Base-by-base conservation (phyloP, 176 grass and related monocot genomes). In the Calamus simplicifolius region DNA sequence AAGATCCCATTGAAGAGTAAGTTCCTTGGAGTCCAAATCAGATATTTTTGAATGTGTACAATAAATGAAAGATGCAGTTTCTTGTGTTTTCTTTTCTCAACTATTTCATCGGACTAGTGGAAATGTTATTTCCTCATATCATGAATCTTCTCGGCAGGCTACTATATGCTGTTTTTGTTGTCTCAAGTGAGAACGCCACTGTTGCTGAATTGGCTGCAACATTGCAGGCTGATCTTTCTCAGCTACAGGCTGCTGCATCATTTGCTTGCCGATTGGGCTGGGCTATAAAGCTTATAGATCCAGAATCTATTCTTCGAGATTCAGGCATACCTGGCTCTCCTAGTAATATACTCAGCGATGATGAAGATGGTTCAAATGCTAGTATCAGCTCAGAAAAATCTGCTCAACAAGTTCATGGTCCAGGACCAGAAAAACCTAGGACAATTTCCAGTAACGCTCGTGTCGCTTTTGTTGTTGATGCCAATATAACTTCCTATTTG, bases 1-100 rank as follows among this genome's bases (percentile, higher is more conserved):
- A 97, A 80, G 87, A 97, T 63, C 93, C 93, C 54, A 97, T 97
- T 67, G 93, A 97, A 80, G 93, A 92, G 93, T 97, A 91, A 88
- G 81, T 70, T 85, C 51, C 3, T 48, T 21, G 13, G 18, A 54
- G 25, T 52, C 29, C 17, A 62, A 23, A 49, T 16, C 6, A 62
- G 58, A 55, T 29, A 56, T 55, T 72, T 10, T 17, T 25, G 8
- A 35, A 25, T 43, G 1, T 52, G 30, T 43, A 30, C 12, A 15
- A 52, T 62, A 4, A 25, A 61, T 28, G 6, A n/a, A 58, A 4
- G 3, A 23, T 23, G 21, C 21, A 23, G 21, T 23, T 23, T 23
- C 21, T 1, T 25, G 3, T 18, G 16, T 4, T 6, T 56, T 75
- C 12, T 43, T 12, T 12, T 1, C 35, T 12, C 12, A 10, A 2